A percentile compares a stretch with the other conserved stretches of the same genome.
These are phyloP conservation scores for Sordariomycetes sp. DNA, from an alignment of 2,329 filamentous ascomycete species.

Conservation along the genomic window DNA sequence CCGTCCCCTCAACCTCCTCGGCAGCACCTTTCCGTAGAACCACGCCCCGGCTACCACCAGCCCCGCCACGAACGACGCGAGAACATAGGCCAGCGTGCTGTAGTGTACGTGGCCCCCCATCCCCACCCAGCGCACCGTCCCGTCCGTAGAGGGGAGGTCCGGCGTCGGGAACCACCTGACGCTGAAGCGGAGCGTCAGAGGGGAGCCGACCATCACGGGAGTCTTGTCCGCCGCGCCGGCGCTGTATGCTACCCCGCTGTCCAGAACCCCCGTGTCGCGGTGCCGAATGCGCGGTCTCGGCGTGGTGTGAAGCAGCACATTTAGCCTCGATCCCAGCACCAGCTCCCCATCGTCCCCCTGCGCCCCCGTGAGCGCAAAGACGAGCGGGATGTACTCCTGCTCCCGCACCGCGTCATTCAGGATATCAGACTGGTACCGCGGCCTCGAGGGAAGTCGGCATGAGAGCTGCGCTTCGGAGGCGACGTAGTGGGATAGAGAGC, in stretches of 20 bases:
- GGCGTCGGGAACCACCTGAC: constrained; percentile 80
- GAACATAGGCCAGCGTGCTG: constrained; percentile 48
- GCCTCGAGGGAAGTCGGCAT: constrained; percentile 77
- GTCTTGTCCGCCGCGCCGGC: constrained; percentile 46
- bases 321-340: constrained; percentile 80
- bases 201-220: constrained; percentile 69
- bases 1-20: constrained; percentile 34
- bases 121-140: constrained; percentile 50
- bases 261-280: constrained; percentile 64
- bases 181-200: constrained; percentile 63
- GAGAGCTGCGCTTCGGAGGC: constrained; percentile 89
- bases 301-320: constrained; percentile 67
- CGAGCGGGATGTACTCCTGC: constrained; percentile 64
- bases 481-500: constrained; percentile 92
- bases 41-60: constrained; percentile 40
- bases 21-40: constrained; percentile 46
- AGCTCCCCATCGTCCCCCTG: constrained; percentile 71
- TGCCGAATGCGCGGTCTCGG: constrained; percentile 49
- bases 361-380: constrained; percentile 80
- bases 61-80: constrained; percentile 46
- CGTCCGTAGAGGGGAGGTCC: constrained; percentile 53
- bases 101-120: constrained; percentile 51
- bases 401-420: constrained; percentile 34
- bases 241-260: constrained; percentile 79
- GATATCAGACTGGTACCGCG: constrained; percentile 40